Evolutionary conservation across 176 grass and related monocot species (phyloP).

Genomic region (Echinochloa phyllopogon): DNA sequence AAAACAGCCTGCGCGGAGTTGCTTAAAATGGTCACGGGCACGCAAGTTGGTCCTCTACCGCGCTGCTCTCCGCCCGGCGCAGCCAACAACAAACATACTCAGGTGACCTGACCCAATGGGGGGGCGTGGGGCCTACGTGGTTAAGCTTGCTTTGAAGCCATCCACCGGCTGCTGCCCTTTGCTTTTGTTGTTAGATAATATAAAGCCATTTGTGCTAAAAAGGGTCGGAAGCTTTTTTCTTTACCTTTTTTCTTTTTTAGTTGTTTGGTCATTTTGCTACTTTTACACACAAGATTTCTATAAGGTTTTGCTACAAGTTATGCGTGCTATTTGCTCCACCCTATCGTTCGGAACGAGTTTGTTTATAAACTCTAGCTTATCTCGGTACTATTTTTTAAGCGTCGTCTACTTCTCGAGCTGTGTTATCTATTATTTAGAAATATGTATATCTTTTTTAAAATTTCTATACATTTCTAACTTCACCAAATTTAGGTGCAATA

Average conservation of each 20-base stretch:
- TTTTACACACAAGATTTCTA: background rate
- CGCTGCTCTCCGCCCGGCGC: background rate
- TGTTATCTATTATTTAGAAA: too few species aligned
- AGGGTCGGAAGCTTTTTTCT: background rate
- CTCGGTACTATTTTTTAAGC: too few species aligned
- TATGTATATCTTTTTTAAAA: too few species aligned
- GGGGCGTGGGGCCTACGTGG: background rate
- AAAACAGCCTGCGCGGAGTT: constrained; percentile 32
- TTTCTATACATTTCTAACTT: too few species aligned
- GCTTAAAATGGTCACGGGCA: constrained; percentile 35
- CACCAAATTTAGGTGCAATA: too few species aligned
- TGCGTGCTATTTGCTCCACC: too few species aligned
- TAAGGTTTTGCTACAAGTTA: too few species aligned
- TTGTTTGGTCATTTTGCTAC: background rate
- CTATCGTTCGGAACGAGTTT: too few species aligned
- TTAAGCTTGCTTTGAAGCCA: constrained; percentile 36
- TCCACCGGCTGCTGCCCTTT: background rate
- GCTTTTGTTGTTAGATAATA: background rate
- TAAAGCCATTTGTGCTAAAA: background rate
- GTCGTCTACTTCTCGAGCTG: too few species aligned
- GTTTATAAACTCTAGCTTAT: too few species aligned
- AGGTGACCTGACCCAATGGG: background rate
- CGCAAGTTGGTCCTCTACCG: background rate
- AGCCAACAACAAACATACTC: background rate
- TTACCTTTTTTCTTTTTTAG: background rate